These are phyloP conservation scores for Silene vulgaris DNA, from an alignment of 179 eudicot genomes.

Conservation along the genomic window DNA sequence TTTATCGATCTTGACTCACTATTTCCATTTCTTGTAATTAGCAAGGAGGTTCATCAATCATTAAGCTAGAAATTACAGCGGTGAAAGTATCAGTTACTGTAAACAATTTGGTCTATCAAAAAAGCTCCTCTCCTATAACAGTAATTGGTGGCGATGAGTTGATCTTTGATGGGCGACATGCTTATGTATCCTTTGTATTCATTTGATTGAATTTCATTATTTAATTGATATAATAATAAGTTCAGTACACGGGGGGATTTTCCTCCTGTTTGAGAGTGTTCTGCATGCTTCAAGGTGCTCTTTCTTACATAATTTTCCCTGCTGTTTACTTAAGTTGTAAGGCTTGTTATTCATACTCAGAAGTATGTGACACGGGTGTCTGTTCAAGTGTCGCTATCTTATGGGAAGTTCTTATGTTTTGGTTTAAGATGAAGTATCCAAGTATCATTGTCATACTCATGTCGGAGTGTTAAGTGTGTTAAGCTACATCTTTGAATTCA, in stretches of 20 bases:
- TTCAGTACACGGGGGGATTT: background rate
- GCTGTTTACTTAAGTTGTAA: no score
- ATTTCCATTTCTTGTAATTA: slow-evolving; percentile 16
- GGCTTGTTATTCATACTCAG: no score
- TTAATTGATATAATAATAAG: background rate
- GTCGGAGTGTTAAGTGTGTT: no score
- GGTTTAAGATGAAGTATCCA: no score
- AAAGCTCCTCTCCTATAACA: slow-evolving; percentile 39
- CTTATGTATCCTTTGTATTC: slow-evolving; percentile 72
- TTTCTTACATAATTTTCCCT: background rate
- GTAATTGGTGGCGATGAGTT: slow-evolving; percentile 75
- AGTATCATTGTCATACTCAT: no score
- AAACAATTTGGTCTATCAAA: slow-evolving; percentile 50
- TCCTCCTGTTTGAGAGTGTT: background rate
- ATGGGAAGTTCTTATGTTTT: no score
- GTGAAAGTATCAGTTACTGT: slow-evolving; percentile 58
- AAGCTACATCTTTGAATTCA: background rate
- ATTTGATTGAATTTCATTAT: background rate
- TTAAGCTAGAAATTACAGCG: slow-evolving; percentile 60
- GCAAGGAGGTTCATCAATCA: slow-evolving; percentile 43
- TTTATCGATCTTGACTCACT: background rate
- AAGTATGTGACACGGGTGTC: no score
- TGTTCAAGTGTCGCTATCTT: no score
- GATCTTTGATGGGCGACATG: slow-evolving; percentile 64
- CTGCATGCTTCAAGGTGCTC: background rate